Conservation (phyloP, 148 eudicot genomes). For the Rhododendron ferrugineum region DNA sequence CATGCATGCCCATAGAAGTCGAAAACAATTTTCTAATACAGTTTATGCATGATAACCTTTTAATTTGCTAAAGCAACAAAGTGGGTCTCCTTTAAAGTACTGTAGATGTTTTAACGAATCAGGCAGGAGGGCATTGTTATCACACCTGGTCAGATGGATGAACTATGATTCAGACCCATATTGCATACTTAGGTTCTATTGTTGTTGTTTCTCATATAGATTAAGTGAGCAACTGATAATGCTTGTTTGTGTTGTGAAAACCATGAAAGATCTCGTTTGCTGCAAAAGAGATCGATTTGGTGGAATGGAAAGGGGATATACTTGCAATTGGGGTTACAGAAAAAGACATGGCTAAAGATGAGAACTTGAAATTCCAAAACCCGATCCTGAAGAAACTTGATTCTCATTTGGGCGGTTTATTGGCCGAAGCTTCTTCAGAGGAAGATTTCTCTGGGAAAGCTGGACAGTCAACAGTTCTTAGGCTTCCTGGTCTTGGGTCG, state of each 20-base stretch:
- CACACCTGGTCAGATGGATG: not conserved
- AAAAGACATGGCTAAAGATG: slow-evolving; percentile 79
- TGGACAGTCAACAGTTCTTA: slow-evolving; percentile 69
- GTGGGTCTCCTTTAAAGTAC: not conserved
- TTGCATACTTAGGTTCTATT: not conserved
- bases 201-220: not conserved
- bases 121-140: not conserved
- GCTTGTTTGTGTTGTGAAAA: slow-evolving; percentile 18
- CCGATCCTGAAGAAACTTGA: slow-evolving; percentile 57
- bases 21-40: not conserved
- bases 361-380: slow-evolving; percentile 57
- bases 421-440: slow-evolving; percentile 70
- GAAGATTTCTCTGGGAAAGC: slow-evolving; percentile 88
- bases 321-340: slow-evolving; percentile 88
- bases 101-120: not conserved
- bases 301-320: slow-evolving; percentile 92
- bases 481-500: slow-evolving; percentile 77
- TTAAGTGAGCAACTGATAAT: not conserved
- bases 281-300: slow-evolving; percentile 73
- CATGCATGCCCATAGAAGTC: not conserved
- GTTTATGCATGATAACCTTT: not conserved
- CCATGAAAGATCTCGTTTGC: slow-evolving; percentile 55
- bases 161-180: not conserved
- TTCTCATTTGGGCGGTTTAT: slow-evolving; percentile 59
- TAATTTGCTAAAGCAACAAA: not conserved